Evolutionary conservation across 495 filamentous ascomycete species (phyloP).

Genomic region (Endocarpon pusillum): DNA sequence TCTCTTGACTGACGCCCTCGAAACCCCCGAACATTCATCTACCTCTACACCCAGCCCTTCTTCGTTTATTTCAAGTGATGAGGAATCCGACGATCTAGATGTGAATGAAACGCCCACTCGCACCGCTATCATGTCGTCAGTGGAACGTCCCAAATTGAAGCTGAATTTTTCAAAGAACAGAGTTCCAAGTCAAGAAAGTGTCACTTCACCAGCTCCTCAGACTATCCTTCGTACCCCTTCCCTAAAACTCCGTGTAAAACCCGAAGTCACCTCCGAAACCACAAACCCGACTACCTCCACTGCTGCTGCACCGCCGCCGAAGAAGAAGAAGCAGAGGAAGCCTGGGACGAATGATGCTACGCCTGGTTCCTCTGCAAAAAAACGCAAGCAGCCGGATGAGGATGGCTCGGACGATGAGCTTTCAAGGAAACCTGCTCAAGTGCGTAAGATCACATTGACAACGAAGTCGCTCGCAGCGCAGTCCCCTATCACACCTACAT

Average conservation of each 20-base stretch:
- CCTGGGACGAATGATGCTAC: conserved; percentile 26
- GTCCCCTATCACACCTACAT: conserved; percentile 22
- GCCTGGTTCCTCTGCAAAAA: conserved; percentile 16
- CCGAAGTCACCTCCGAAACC: conserved; percentile 37
- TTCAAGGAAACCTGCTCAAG: conserved; percentile 6
- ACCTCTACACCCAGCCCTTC: no score
- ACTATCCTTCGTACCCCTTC: no score
- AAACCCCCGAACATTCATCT: no score
- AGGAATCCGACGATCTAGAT: no score
- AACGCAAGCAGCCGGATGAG: conserved; percentile 7
- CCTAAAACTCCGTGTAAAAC: no score
- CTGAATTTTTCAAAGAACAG: conserved; percentile 32
- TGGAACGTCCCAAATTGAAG: conserved; percentile 30
- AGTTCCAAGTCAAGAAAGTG: conserved; percentile 12
- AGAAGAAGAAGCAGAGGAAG: conserved; percentile 28
- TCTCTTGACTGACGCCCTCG: no score
- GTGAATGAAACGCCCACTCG: no score
- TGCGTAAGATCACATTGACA: conserved; percentile 30
- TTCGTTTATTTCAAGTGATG: no score
- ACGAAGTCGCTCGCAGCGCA: neutral
- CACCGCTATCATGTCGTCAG: no score
- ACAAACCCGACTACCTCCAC: conserved; percentile 18
- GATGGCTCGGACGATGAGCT: conserved; percentile 7
- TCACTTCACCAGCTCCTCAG: conserved; percentile 15
- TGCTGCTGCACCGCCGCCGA: conserved; percentile 18